Base-by-base conservation (phyloP, 2,329 filamentous ascomycete genomes). In the Fulvia fulva region DNA sequence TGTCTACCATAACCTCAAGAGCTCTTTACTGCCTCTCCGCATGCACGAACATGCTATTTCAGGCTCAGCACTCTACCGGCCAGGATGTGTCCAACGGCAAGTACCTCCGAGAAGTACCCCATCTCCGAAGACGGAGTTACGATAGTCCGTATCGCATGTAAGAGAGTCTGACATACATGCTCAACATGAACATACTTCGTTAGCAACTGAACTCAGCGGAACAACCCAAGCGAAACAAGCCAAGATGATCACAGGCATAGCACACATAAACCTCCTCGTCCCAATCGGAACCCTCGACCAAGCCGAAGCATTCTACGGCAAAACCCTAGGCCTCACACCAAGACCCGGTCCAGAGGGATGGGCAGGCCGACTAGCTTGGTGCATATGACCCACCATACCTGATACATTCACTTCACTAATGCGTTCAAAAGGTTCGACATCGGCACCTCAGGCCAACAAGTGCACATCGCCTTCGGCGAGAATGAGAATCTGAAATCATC, bases 251-350 rank as follows among this genome's bases (percentile, higher is more conserved):
- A 74, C 77, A 37, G 79, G 80, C 34, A 73, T 85, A 53, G 79
- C 80, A 2, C 82, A 85, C 71, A 74, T 86, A 60, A 86, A 86
- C 67, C 74, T 86, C 49, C 77, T 80, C n/a, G 80, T 86, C 9
- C 82, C 83, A 0, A 67, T 68, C 0, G 80, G 76, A 56, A 83
- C 81, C 0, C 75, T 86, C 30, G 72, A 76, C 21, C 73, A 76
- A 11, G 83, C 83, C 2, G 71, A 75, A 21, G 75, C 74, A 9
- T 86, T 86, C 72, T 86, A 86, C 71, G 77, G 72, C 56, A 67
- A 71, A 1, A 86, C 83, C 0, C 76, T 87, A 0, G 83, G 82
- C 12, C 75, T 87, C 5, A 78, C 72, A 4, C 70, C 79, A 1
- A 75, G 79, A 3, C 68, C 80, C 0, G 84, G 86, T 0, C 84